phyloP scores from a whole-genome alignment of 257 asterid genomes.

The Primulina huaijiensis region DNA sequence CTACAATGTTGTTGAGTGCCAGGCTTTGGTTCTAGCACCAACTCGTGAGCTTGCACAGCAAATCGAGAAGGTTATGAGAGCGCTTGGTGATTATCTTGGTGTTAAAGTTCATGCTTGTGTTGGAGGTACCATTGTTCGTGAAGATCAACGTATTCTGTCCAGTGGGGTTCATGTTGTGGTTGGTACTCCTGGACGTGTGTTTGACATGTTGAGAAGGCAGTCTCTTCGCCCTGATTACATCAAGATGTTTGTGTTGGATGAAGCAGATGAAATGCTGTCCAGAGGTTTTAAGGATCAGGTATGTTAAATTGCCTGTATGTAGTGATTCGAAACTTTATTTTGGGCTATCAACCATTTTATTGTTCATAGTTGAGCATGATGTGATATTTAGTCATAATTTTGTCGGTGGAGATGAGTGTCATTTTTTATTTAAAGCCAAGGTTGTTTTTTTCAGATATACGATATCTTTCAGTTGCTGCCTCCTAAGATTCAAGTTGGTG shows the following conservation, averaged over 20 bases:
- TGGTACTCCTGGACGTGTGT: constrained; percentile 70
- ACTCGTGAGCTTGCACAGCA: constrained; percentile 67
- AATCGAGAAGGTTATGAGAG: constrained; percentile 68
- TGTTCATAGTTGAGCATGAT: background rate
- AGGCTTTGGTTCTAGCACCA: constrained; percentile 67
- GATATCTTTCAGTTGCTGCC: constrained; percentile 57
- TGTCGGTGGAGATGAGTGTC: background rate
- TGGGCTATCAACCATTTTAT: background rate
- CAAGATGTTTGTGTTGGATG: constrained; percentile 62
- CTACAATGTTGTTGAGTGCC: constrained; percentile 53
- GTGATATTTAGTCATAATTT: background rate
- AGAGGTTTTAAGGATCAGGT: constrained; percentile 74
- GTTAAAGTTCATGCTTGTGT: constrained; percentile 67
- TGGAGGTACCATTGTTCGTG: constrained; percentile 61
- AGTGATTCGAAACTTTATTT: background rate
- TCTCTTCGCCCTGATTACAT: constrained; percentile 57
- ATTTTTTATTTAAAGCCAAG: constrained; percentile 8
- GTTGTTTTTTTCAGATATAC: constrained; percentile 34
- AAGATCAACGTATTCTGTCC: constrained; percentile 58
- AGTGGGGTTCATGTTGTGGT: constrained; percentile 65
- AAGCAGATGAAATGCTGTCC: constrained; percentile 68
- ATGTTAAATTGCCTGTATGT: background rate
- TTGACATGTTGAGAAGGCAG: constrained; percentile 56
- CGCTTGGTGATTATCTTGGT: constrained; percentile 61
- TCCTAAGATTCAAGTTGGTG: constrained; percentile 64